phyloP scores from a whole-genome alignment of 139 green algal species.

The Ostreobium quekettii region DNA sequence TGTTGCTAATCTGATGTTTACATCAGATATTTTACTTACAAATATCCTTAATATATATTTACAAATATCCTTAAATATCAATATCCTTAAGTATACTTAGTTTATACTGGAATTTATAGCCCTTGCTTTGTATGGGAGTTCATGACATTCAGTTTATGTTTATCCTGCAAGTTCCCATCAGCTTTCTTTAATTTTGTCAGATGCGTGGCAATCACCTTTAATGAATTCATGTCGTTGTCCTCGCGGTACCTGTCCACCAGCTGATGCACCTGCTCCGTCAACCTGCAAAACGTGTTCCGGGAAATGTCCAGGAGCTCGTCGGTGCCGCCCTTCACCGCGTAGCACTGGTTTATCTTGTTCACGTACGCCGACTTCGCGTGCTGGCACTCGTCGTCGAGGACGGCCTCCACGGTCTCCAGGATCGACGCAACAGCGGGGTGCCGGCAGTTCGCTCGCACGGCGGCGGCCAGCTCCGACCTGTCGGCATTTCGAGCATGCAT shows the following conservation, averaged over 20 bases:
- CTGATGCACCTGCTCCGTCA: constrained; percentile 43
- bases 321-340: constrained; percentile 51
- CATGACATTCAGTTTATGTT: constrained; percentile 1
- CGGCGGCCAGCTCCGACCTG: constrained; percentile 13
- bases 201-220: no score
- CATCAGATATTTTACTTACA: no score
- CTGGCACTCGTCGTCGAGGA: constrained; percentile 51
- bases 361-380: constrained; percentile 44
- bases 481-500: background rate
- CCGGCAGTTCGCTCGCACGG: constrained; percentile 5
- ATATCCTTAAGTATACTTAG: no score
- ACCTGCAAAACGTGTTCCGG: constrained; percentile 53
- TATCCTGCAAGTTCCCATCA: no score
- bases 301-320: constrained; percentile 76
- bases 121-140: no score
- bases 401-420: constrained; percentile 22
- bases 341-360: constrained; percentile 60
- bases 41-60: no score
- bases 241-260: constrained; percentile 47
- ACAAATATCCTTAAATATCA: no score
- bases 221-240: no score
- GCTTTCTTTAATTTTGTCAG: no score
- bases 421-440: constrained; percentile 31
- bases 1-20: no score
- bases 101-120: no score